Conservation (phyloP, 345 rosid genomes). For the Jatropha curcas region DNA sequence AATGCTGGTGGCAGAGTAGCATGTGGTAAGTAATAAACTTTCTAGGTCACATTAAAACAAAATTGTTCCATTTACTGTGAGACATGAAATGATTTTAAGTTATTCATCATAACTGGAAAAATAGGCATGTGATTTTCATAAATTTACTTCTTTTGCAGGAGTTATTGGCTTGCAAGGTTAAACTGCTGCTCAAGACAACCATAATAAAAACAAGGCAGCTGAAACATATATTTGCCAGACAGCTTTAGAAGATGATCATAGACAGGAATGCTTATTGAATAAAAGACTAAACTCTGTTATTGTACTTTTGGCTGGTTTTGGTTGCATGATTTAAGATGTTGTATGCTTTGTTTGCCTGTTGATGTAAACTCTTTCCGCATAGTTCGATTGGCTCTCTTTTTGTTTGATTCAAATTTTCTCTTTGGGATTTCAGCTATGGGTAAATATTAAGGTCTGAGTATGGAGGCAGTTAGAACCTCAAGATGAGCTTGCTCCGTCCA, state of each 20-base stretch:
- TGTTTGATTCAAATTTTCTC: neutral
- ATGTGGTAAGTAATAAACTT: slow-evolving; percentile 50
- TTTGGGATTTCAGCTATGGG: too few relatives aligned
- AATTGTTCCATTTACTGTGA: neutral
- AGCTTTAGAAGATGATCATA: neutral
- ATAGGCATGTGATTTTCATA: neutral
- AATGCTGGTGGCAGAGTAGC: slow-evolving; percentile 93
- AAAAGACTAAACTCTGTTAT: neutral
- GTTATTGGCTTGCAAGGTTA: slow-evolving; percentile 61
- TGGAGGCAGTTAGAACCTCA: too few relatives aligned
- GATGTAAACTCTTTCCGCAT: neutral
- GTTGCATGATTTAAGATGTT: neutral
- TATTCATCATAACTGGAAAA: neutral
- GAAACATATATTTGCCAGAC: neutral
- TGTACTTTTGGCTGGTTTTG: slow-evolving; percentile 6
- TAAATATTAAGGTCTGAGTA: too few relatives aligned
- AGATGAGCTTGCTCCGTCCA: too few relatives aligned
- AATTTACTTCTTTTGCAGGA: slow-evolving; percentile 33
- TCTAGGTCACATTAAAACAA: neutral
- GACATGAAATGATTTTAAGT: neutral
- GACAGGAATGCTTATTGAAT: neutral
- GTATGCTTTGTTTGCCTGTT: slow-evolving; percentile 2
- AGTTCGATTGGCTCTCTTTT: neutral
- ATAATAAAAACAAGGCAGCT: slow-evolving; percentile 1
- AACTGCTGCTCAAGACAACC: neutral